Evolutionary conservation across 371 early-diverging fungal species (phyloP).

Genomic region (Lichtheimia hyalospora): DNA sequence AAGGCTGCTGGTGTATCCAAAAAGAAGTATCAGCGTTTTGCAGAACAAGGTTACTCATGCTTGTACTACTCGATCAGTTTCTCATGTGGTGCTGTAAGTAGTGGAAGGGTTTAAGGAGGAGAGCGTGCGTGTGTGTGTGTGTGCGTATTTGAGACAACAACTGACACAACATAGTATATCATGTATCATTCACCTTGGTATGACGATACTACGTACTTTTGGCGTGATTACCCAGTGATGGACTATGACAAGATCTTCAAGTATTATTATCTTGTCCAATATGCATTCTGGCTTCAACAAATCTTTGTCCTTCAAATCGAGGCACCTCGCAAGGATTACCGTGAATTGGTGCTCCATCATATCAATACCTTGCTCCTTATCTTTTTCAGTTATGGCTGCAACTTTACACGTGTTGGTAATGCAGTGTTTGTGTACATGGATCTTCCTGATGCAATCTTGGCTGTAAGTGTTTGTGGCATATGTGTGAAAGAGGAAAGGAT

Average conservation of each 20-base stretch:
- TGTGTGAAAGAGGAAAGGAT: not conserved
- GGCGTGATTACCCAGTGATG: constrained; percentile 64
- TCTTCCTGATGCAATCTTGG: constrained; percentile 72
- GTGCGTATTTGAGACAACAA: no score
- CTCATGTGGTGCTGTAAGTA: constrained; percentile 51
- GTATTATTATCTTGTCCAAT: constrained; percentile 69
- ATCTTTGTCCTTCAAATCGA: constrained; percentile 74
- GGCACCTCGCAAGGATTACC: constrained; percentile 74
- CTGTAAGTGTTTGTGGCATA: constrained; percentile 59
- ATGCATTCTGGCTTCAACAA: constrained; percentile 77
- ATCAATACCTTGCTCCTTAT: constrained; percentile 70
- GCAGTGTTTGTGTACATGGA: constrained; percentile 81
- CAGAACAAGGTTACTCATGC: constrained; percentile 70
- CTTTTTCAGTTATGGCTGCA: constrained; percentile 61
- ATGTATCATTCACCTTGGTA: constrained; percentile 65
- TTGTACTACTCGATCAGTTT: constrained; percentile 57
- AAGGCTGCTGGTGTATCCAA: constrained; percentile 30
- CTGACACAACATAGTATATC: constrained; percentile 24
- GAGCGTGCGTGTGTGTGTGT: not conserved
- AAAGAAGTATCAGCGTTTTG: constrained; percentile 61
- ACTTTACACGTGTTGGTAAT: constrained; percentile 77
- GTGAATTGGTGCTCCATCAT: constrained; percentile 69
- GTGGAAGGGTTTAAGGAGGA: not conserved
- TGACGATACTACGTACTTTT: constrained; percentile 65
- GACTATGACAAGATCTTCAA: constrained; percentile 60